Conservation (phyloP, 768 basidiomycete genomes). For the Mrakia gelida region DNA sequence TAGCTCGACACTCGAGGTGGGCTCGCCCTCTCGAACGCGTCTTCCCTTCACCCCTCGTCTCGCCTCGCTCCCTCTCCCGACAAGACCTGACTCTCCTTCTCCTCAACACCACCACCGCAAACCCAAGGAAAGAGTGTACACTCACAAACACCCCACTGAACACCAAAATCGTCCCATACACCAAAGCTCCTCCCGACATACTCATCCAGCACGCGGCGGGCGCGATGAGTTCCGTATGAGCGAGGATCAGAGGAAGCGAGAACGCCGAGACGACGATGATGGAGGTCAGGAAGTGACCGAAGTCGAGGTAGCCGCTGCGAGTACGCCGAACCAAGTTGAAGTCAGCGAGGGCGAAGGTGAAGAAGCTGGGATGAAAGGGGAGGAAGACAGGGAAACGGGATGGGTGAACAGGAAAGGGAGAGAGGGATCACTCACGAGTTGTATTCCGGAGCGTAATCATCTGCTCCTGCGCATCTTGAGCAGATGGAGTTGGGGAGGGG, state of each 20-base stretch:
- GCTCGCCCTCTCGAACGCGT: no score
- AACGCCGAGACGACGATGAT: conserved; percentile 88
- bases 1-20: no score
- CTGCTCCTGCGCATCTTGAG: conserved; percentile 75
- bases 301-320: conserved; percentile 56
- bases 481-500: conserved; percentile 93
- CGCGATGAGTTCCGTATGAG: conserved; percentile 83
- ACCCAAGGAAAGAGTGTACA: not conserved
- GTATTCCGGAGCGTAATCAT: conserved; percentile 79
- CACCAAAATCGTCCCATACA: conserved; percentile 31
- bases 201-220: conserved; percentile 87
- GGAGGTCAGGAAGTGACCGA: conserved; percentile 91
- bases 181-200: conserved; percentile 22
- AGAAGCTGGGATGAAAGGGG: not conserved
- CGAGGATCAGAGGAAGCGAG: conserved; percentile 82
- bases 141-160: conserved; percentile 29
- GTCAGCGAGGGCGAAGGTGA: no score
- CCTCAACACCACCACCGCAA: not conserved
- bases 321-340: no score
- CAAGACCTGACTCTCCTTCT: no score
- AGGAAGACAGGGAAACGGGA: not conserved
- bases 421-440: conserved; percentile 42
- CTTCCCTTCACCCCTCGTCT: no score
- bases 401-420: not conserved
- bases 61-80: not conserved